phyloP scores from a whole-genome alignment of 257 asterid genomes.

The Nicotiana paniculata region DNA sequence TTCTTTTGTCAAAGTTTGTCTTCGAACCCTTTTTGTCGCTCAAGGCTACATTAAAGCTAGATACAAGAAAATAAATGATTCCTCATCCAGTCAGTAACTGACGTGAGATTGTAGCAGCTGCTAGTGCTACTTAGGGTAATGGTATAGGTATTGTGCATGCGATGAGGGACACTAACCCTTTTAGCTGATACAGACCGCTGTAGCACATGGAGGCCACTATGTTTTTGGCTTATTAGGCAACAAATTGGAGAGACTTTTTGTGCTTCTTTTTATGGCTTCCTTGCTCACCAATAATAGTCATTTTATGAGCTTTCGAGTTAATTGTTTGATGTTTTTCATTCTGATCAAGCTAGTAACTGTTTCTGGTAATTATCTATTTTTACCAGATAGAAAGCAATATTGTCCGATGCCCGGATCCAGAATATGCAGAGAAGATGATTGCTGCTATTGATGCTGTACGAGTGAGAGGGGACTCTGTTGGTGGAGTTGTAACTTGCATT shows the following conservation, averaged over 20 bases:
- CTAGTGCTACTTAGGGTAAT: neutral
- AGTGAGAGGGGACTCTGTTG: conserved; percentile 92
- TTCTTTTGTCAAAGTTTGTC: neutral
- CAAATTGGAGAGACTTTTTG: neutral
- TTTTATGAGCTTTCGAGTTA: neutral
- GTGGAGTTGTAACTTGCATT: conserved; percentile 97
- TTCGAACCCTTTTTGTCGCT: neutral
- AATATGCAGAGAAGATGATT: conserved; percentile 96
- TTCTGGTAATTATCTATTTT: neutral
- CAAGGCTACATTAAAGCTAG: neutral
- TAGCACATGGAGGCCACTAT: neutral
- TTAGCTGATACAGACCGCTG: neutral
- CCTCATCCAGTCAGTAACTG: neutral
- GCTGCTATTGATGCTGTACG: conserved; percentile 94
- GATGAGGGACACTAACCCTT: neutral
- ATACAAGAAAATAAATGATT: neutral
- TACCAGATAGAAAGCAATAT: conserved; percentile 82
- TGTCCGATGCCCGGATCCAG: conserved; percentile 88
- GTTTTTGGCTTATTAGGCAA: neutral
- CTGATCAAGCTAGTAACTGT: neutral
- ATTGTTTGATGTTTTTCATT: neutral
- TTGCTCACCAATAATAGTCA: neutral
- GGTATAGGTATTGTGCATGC: neutral
- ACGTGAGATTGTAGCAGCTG: conserved; percentile 5
- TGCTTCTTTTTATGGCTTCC: neutral